Evolutionary conservation across 495 filamentous ascomycete species (phyloP), one percentile per base, ranked within the genome.

Genomic region (Penicillium soppii): DNA sequence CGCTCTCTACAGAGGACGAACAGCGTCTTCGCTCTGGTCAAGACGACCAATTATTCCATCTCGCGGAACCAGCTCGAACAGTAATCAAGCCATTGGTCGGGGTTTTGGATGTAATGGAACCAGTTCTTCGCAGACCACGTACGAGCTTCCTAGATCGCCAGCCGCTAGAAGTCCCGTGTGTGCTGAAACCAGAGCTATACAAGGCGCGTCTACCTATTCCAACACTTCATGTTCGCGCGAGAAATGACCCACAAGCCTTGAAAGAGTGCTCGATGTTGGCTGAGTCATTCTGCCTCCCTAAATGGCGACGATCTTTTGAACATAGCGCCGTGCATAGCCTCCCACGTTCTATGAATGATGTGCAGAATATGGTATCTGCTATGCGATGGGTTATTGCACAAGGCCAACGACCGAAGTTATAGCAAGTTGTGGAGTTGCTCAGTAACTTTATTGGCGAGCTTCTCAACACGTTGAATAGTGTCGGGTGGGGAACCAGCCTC

Each of bases 161-260:
- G 23, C 23, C 30, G 7, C 12, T 32, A 5, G 48, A 51, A 10
- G 27, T 50, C 12, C 57, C 52, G 5, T 53, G 48, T 27, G 26
- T 38, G 1, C 10, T 49, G 10, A 38, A 40, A 15, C 51, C 52
- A 5, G 41, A 43, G 25, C 9, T 51, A 2, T 47, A 17, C 15
- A 8, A 33, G n/a, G 20, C 47, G 6, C 52, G 58, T 8, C 38
- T 65, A 1, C 8, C 35, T 8, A 61, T 65, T 19, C 58, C 62
- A 2, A 59, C 58, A 0, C 26, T 65, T 21, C 62, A 62, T 54
- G 22, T 57, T 32, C 36, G 39, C 16, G 47, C 42, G 25, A 50
- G 45, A 29, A 43, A 50, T 13, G 58, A 65, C 15, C 49, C 29
- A 21, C 21, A 30, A 8, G 36, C 39, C 16, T 43, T 53, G 10